These are phyloP conservation scores for Clausena lansium DNA, from an alignment of 345 rosid genomes.

Conservation along the genomic window DNA sequence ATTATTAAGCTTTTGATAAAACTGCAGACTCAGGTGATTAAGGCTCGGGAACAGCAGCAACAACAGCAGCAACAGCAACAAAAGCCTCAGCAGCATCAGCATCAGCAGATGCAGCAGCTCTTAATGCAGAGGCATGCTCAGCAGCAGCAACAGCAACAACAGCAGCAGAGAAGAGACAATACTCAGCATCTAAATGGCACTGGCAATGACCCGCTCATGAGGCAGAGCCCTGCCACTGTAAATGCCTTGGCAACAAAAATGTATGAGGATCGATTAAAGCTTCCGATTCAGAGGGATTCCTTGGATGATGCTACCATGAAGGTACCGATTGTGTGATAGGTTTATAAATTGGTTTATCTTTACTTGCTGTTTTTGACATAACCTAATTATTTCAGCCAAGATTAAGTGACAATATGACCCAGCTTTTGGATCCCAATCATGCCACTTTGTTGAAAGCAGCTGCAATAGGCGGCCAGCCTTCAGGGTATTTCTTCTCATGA, in stretches of 20 bases:
- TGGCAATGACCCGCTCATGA: conserved; percentile 33
- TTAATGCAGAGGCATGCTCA: conserved; percentile 49
- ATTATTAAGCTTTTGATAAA: neutral
- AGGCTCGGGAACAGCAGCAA: conserved; percentile 48
- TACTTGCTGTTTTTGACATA: conserved; percentile 12
- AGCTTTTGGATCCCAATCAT: conserved; percentile 47
- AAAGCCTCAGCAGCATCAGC: conserved; percentile 39
- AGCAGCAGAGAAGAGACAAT: conserved; percentile 40
- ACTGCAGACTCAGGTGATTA: conserved; percentile 45
- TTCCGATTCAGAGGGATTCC: conserved; percentile 53
- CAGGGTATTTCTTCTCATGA: conserved; percentile 33
- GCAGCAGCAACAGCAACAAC: conserved; percentile 48
- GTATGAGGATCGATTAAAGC: conserved; percentile 50
- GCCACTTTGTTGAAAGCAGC: conserved; percentile 45
- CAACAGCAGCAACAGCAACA: conserved; percentile 41
- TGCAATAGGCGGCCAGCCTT: conserved; percentile 40
- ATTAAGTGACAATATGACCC: conserved; percentile 39
- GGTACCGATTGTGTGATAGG: conserved; percentile 25
- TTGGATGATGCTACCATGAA: conserved; percentile 42
- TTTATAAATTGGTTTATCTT: neutral
- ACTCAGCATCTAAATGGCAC: conserved; percentile 31
- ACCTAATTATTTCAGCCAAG: conserved; percentile 37
- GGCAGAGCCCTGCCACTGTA: conserved; percentile 40
- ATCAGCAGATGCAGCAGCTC: conserved; percentile 50
- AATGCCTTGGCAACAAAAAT: conserved; percentile 44